Base-by-base conservation (phyloP, 2,329 filamentous ascomycete genomes). In the Zymoseptoria tritici region DNA sequence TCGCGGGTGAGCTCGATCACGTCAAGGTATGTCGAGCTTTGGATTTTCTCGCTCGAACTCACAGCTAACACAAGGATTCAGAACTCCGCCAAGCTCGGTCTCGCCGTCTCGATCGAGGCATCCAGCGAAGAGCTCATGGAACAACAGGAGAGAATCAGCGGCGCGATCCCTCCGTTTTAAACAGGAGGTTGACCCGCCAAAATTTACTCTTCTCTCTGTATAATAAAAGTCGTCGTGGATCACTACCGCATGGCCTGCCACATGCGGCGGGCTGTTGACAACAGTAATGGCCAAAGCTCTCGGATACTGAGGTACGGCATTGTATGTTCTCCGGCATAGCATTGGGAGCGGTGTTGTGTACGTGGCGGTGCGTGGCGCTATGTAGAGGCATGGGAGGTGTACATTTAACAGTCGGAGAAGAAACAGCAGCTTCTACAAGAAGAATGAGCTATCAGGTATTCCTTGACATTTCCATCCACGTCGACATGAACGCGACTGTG, bases 1-100 rank as follows among this genome's bases (percentile, higher is more conserved):
- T 99, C 78, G 91, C 92, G 58, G 93, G 92, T 67, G 94, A 97
- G 74, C 90, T 99, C 72, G 94, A 99, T 78, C 93, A 99, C 79
- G 85, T 87, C 70, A 92, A 92, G 81, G 94, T 97, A 84, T 75
- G 90, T 81, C 46, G 20, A 22, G 9, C 9, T 29, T 9, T 8
- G 26, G 26, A 29, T 29, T 29, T 29, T 29, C 1, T 29, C 4
- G 20, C 42, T 42, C 51, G 16, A 19, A 52, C 2, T 20, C 8
- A 21, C 24, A 49, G n/a, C 8, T 29, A 31, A 13, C 3, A 19
- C 36, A 46, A 49, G 57, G 53, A 59, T 46, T 11, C 66, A 99
- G 94, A 91, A 94, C 86, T 84, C 89, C 79, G 90, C 93, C 68
- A 97, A 97, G 83, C 85, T 97, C 69, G 94, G 94, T 68, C 83